These are phyloP conservation scores for Berberis vulgaris DNA, from an alignment of 164 flowering plant genomes.

Conservation along the genomic window DNA sequence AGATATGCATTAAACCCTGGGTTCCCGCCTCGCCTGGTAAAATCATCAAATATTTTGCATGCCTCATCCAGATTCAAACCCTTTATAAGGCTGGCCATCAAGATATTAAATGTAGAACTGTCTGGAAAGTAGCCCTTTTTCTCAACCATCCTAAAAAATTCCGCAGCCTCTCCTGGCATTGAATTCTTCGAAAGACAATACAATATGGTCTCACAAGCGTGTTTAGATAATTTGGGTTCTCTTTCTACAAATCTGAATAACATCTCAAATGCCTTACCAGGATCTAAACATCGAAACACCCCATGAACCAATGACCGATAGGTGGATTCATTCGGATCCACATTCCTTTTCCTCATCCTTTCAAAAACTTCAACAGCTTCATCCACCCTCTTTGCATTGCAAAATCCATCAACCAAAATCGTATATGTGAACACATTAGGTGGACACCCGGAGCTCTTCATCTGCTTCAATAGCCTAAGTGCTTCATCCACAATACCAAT, in stretches of 20 bases:
- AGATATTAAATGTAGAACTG: too few relatives aligned
- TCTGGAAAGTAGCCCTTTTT: too few relatives aligned
- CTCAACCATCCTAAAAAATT: too few relatives aligned
- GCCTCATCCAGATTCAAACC: too few relatives aligned
- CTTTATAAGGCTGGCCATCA: too few relatives aligned
- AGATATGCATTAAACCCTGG: neutral
- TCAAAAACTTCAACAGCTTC: neutral
- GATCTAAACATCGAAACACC: neutral
- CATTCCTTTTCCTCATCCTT: too few relatives aligned
- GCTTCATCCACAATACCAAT: neutral
- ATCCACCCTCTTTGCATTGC: neutral
- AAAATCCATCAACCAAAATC: too few relatives aligned
- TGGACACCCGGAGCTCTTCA: neutral
- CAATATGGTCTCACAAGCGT: too few relatives aligned
- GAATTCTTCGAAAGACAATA: neutral
- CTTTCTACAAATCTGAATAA: neutral
- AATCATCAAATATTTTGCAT: neutral
- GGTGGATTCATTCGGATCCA: neutral
- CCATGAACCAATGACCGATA: neutral
- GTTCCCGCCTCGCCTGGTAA: neutral
- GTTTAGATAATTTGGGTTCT: too few relatives aligned
- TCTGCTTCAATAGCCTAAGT: neutral
- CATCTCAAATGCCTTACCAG: neutral
- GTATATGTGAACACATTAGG: neutral
- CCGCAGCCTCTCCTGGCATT: neutral